Conservation (phyloP, 441 rosid species). For the Pelargonium cotyledonis region DNA sequence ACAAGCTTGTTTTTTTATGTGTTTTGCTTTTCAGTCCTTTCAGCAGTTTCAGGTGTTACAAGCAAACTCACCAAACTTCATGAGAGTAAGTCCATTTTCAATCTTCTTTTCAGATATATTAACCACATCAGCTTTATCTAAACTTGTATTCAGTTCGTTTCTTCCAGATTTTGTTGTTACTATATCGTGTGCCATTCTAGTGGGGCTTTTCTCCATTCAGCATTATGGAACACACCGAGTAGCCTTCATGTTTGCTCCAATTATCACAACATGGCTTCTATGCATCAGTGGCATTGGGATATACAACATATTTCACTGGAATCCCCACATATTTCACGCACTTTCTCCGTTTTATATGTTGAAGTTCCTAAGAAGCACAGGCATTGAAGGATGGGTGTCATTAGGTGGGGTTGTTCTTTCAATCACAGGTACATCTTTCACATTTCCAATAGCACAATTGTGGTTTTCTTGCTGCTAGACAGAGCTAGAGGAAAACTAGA, state of each 20-base stretch:
- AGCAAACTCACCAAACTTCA: constrained; percentile 52
- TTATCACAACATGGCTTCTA: constrained; percentile 68
- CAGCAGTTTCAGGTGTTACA: constrained; percentile 73
- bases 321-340: constrained; percentile 75
- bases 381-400: constrained; percentile 95
- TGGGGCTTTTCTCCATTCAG: constrained; percentile 91
- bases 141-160: constrained; percentile 11
- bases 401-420: constrained; percentile 89
- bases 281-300: constrained; percentile 91
- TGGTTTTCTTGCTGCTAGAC: too few species aligned
- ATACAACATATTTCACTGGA: constrained; percentile 81
- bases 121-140: constrained; percentile 5
- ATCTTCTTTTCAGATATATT: constrained; percentile 9
- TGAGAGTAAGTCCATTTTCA: constrained; percentile 47
- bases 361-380: constrained; percentile 89
- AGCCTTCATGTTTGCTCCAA: constrained; percentile 83
- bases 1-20: too few species aligned
- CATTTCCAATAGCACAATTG: too few species aligned
- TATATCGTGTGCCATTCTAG: constrained; percentile 75
- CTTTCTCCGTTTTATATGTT: constrained; percentile 94
- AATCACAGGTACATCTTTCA: constrained; percentile 62
- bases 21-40: constrained; percentile 46
- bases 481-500: neutral
- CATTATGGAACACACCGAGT: constrained; percentile 93
- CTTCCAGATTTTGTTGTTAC: constrained; percentile 84